These are phyloP conservation scores for Paxillus involutus DNA, from an alignment of 768 basidiomycete genomes.

Conservation along the genomic window DNA sequence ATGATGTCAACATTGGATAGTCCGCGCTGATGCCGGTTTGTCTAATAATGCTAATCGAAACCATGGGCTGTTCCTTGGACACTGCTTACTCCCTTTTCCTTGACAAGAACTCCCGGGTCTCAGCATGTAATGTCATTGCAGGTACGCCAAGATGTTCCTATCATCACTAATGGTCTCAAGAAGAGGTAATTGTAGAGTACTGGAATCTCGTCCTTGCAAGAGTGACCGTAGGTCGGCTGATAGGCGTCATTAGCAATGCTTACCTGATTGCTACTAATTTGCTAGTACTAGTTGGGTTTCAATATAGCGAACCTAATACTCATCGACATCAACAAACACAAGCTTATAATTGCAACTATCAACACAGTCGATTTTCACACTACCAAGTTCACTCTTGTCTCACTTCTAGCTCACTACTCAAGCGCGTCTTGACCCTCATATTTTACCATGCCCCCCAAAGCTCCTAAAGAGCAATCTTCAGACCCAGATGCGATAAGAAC, in stretches of 20 bases:
- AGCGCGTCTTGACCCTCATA: conserved; percentile 25
- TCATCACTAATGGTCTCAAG: not conserved
- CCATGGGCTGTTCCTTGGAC: not conserved
- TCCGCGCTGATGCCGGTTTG: not conserved
- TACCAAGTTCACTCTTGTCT: conserved; percentile 40
- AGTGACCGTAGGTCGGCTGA: conserved; percentile 11
- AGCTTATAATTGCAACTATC: conserved; percentile 39
- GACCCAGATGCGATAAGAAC: conserved; percentile 29
- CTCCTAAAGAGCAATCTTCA: conserved; percentile 21
- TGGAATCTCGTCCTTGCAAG: too few relatives aligned
- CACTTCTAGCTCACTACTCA: conserved; percentile 14
- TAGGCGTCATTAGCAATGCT: conserved; percentile 23
- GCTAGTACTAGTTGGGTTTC: conserved; percentile 33
- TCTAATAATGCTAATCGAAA: not conserved
- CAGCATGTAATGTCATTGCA: not conserved
- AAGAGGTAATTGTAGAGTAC: too few relatives aligned
- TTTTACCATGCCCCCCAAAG: conserved; percentile 26
- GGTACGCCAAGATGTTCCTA: conserved; percentile 2
- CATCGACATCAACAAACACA: conserved; percentile 42
- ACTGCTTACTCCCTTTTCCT: not conserved
- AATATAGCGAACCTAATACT: conserved; percentile 35
- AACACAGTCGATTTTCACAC: conserved; percentile 40
- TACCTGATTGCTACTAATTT: conserved; percentile 23
- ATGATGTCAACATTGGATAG: not conserved
- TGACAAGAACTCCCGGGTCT: not conserved